These are phyloP conservation scores for Syzygium syzygioides DNA, from an alignment of 441 rosid species.

Conservation along the genomic window DNA sequence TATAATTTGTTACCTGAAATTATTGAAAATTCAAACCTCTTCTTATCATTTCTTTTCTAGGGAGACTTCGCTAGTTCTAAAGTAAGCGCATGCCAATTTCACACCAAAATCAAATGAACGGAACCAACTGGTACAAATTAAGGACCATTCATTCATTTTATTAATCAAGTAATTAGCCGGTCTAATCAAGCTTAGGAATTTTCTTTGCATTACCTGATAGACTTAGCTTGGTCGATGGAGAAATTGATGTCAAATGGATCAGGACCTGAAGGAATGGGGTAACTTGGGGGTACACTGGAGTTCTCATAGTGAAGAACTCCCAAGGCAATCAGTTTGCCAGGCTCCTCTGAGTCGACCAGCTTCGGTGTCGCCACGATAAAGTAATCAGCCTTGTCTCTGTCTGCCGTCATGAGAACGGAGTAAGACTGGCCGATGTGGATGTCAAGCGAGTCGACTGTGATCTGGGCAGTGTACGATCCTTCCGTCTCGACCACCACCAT, in stretches of 20 bases:
- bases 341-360: not conserved
- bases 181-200: not conserved
- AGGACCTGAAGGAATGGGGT: slow-evolving; percentile 14
- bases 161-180: not conserved
- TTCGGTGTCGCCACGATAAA: slow-evolving; percentile 32
- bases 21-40: not conserved
- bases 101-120: not conserved
- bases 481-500: slow-evolving; percentile 38
- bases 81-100: not conserved
- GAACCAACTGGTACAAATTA: not conserved
- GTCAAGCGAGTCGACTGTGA: slow-evolving; percentile 22
- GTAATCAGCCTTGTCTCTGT: slow-evolving; percentile 10
- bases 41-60: not conserved
- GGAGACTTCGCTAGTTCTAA: not conserved
- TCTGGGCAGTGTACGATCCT: slow-evolving; percentile 29
- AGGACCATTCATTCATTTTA: not conserved
- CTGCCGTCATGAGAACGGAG: slow-evolving; percentile 30
- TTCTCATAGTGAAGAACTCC: not conserved
- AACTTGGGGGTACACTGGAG: slow-evolving; percentile 5
- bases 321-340: not conserved
- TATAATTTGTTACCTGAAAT: not conserved
- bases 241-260: not conserved
- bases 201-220: slow-evolving; percentile 17
- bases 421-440: slow-evolving; percentile 45
- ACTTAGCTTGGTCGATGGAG: slow-evolving; percentile 26